phyloP scores from a whole-genome alignment of 2,329 filamentous ascomycete species.

The Beauveria caledonica region DNA sequence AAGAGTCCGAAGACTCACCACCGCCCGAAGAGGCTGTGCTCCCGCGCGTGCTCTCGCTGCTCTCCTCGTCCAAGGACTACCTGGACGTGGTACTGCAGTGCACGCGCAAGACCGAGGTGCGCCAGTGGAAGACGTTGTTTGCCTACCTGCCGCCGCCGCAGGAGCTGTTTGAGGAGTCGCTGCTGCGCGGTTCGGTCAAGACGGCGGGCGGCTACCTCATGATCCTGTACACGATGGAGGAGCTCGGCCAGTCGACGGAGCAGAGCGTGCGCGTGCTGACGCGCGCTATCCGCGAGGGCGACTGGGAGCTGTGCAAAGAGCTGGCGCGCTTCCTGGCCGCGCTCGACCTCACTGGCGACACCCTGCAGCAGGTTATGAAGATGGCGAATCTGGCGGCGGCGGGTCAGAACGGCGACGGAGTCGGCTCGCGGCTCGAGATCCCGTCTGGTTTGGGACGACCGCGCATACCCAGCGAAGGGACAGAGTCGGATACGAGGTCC shows the following conservation, averaged over 20 bases:
- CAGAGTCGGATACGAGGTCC: conserved; percentile 29
- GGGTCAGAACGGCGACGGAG: neutral
- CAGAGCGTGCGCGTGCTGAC: conserved; percentile 75
- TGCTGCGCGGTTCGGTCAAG: conserved; percentile 78
- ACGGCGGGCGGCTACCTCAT: conserved; percentile 96
- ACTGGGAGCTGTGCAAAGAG: conserved; percentile 95
- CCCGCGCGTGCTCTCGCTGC: conserved; percentile 52
- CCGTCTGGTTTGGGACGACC: conserved; percentile 23
- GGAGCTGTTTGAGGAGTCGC: conserved; percentile 86
- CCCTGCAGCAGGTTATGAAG: conserved; percentile 63
- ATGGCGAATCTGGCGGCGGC: conserved; percentile 39
- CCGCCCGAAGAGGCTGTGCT: conserved; percentile 56
- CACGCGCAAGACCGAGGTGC: conserved; percentile 91
- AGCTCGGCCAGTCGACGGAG: conserved; percentile 59
- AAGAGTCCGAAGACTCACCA: conserved; percentile 73
- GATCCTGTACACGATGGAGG: conserved; percentile 76
- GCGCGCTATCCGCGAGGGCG: conserved; percentile 71
- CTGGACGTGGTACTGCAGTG: conserved; percentile 95
- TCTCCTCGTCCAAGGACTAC: conserved; percentile 73
- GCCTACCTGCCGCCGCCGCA: conserved; percentile 82
- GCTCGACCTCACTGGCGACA: conserved; percentile 78
- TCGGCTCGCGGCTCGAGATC: conserved; percentile 22
- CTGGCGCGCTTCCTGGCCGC: conserved; percentile 90
- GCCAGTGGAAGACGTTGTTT: conserved; percentile 92
- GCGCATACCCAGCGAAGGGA: conserved; percentile 25